These are phyloP conservation scores for Pichia sp. DNA, from an alignment of 1,139 yeast species.

Conservation along the genomic window DNA sequence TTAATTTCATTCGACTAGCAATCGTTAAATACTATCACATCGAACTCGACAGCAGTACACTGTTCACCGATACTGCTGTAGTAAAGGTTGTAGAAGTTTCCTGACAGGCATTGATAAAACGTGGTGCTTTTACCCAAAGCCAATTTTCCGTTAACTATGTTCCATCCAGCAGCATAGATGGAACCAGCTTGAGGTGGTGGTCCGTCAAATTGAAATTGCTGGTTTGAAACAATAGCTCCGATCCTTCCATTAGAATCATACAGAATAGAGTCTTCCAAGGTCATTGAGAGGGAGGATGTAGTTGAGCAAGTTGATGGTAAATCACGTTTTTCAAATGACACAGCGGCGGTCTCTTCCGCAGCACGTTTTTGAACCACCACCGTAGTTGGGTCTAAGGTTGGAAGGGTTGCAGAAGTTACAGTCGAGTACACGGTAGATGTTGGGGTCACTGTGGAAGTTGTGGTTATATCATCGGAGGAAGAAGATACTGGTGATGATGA, in stretches of 20 bases:
- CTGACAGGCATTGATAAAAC: slow-evolving; percentile 75
- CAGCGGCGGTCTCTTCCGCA: slow-evolving; percentile 28
- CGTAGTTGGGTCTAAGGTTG: slow-evolving; percentile 30
- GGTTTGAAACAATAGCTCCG: slow-evolving; percentile 77
- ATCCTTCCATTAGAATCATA: slow-evolving; percentile 63
- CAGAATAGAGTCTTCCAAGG: slow-evolving; percentile 48
- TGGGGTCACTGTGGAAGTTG: slow-evolving; percentile 39
- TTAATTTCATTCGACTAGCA: slow-evolving; percentile 26
- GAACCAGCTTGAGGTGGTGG: slow-evolving; percentile 89
- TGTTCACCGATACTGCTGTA: slow-evolving; percentile 63
- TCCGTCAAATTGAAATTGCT: slow-evolving; percentile 85
- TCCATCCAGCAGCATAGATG: slow-evolving; percentile 81
- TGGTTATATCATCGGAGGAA: slow-evolving; percentile 34
- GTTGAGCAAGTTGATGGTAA: slow-evolving; percentile 41
- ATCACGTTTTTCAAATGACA: slow-evolving; percentile 29
- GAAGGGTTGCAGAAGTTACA: slow-evolving; percentile 22
- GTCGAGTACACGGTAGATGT: slow-evolving; percentile 40
- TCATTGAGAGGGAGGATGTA: slow-evolving; percentile 50
- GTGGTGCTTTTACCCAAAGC: slow-evolving; percentile 58
- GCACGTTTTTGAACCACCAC: slow-evolving; percentile 27
- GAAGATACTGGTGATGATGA: slow-evolving; percentile 25
- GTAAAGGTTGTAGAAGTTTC: slow-evolving; percentile 75
- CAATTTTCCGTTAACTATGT: slow-evolving; percentile 61
- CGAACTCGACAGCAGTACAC: slow-evolving; percentile 60
- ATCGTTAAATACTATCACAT: slow-evolving; percentile 48